phyloP scores from a whole-genome alignment of 495 filamentous ascomycete species.

The Staphylotrichum longicolle region DNA sequence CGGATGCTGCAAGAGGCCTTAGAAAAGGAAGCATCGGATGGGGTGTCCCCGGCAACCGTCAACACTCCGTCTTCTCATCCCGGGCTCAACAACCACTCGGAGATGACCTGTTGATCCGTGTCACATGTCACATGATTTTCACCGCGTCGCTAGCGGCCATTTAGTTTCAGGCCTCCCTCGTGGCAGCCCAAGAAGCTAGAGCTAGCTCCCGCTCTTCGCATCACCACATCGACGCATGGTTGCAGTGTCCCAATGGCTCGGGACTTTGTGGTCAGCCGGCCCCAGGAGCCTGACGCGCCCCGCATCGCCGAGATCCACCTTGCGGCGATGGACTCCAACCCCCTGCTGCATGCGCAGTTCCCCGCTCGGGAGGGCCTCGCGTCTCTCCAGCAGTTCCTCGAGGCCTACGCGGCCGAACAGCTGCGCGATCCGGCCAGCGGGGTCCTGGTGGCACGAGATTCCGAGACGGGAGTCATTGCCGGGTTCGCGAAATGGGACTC shows the following conservation, averaged over 20 bases:
- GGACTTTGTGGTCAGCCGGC: slow-evolving; percentile 18
- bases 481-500: slow-evolving; percentile 45
- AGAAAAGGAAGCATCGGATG: slow-evolving; percentile 2
- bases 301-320: slow-evolving; percentile 45
- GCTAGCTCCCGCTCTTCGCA: slow-evolving; percentile 5
- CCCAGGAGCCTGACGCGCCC: slow-evolving; percentile 32
- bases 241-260: slow-evolving; percentile 10
- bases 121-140: slow-evolving; percentile 27
- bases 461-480: slow-evolving; percentile 27
- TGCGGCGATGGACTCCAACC: slow-evolving; percentile 44
- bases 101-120: neutral
- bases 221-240: neutral
- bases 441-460: slow-evolving; percentile 38
- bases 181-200: neutral
- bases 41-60: neutral
- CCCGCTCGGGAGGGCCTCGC: slow-evolving; percentile 34
- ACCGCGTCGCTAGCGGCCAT: slow-evolving; percentile 1
- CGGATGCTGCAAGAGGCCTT: slow-evolving; percentile 21
- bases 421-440: slow-evolving; percentile 18
- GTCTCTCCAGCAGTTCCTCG: slow-evolving; percentile 28
- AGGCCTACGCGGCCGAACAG: slow-evolving; percentile 26
- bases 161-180: neutral
- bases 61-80: neutral
- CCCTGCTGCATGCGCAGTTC: slow-evolving; percentile 45
- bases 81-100: slow-evolving; percentile 1